Evolutionary conservation across 257 asterid species (phyloP), one percentile per base, ranked within the genome.

Genomic region (Plectranthus barbatus): DNA sequence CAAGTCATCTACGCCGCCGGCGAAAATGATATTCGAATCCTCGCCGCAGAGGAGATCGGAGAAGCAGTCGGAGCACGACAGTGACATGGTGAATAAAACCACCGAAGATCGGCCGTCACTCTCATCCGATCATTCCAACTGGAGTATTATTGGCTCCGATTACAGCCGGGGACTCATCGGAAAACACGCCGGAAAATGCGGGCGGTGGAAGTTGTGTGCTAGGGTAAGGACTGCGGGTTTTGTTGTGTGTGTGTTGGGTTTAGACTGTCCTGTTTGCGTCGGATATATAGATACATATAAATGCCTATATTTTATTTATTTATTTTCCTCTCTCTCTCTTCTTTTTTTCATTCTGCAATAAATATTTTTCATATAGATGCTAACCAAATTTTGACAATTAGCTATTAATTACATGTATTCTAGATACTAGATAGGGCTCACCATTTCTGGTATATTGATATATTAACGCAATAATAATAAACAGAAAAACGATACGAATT

Each of bases 31-130:
- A 55, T 48, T 80, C 71, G 96, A 86, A 62, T 92, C 97, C 85
- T 92, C 97, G 66, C 87, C 77, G 85, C 99, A 92, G 61, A 89
- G 95, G 23, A 92, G 86, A 76, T 85, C 97, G 86, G 97, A 86
- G 81, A 88, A 80, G 84, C 94, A 81, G 66, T 91, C 95, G 78
- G 95, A 83, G 86, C 77, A 86, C 56, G 90, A 78, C 62, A 82
- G 67, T 19, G 96, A 84, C 98, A 88, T 88, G 79, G 74, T 75
- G 55, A 54, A 26, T 64, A 75, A 59, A 60, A 57, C 56, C 37
- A 19, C 54, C 45, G 68, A 37, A 63, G 71, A 40, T 73, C 36
- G 59, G 57, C 52, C 56, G 64, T 84, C 85, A 83, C 70, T 76
- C 70, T 74, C 46, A 74, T 57, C 39, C 55, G 60, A 50, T 57